Conservation (phyloP, 1,139 yeast genomes). For the Yamadazyma dushanensis region DNA sequence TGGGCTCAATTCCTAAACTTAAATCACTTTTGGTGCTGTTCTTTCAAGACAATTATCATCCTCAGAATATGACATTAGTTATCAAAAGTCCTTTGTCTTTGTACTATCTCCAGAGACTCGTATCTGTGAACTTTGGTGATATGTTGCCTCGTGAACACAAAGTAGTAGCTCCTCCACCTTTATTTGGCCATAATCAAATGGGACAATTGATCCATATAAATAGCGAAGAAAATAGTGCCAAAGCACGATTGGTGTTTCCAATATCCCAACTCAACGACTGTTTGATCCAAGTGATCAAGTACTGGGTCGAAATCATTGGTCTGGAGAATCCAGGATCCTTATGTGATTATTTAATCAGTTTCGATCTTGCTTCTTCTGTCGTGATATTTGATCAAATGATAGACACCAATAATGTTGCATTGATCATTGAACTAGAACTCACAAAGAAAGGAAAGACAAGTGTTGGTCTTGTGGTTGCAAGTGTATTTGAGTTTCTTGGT, state of each 20-base stretch:
- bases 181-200: not conserved
- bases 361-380: conserved; percentile 31
- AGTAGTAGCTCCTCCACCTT: not conserved
- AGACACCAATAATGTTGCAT: conserved; percentile 27
- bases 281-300: conserved; percentile 27
- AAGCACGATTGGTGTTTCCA: conserved; percentile 43
- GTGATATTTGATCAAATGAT: conserved; percentile 42
- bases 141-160: conserved; percentile 12
- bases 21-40: conserved; percentile 25
- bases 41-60: conserved; percentile 28
- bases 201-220: conserved; percentile 4
- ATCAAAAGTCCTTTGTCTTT: conserved; percentile 65
- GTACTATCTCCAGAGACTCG: conserved; percentile 53
- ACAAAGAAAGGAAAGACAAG: conserved; percentile 38
- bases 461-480: conserved; percentile 8
- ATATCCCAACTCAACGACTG: conserved; percentile 14
- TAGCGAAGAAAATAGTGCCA: not conserved
- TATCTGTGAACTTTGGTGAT: conserved; percentile 38
- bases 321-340: conserved; percentile 55
- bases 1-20: conserved; percentile 23
- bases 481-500: conserved; percentile 6
- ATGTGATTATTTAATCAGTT: conserved; percentile 28
- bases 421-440: conserved; percentile 48
- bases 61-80: conserved; percentile 54
- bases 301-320: conserved; percentile 63